Evolutionary conservation across 2,329 filamentous ascomycete genomes (phyloP).

Genomic region (Microsporum ferrugineum): DNA sequence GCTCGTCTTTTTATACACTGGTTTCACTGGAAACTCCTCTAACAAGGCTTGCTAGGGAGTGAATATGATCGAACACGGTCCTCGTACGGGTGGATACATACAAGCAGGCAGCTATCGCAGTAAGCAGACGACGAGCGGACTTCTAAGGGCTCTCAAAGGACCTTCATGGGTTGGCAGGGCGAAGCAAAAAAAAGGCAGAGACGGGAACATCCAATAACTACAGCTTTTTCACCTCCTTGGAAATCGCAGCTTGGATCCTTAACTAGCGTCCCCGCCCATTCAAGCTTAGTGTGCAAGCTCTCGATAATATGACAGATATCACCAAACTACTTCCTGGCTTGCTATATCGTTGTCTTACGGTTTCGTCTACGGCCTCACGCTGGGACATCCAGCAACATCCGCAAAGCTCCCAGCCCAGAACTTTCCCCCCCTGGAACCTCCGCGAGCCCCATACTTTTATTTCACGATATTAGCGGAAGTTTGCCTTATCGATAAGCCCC

Average conservation of each 20-base stretch:
- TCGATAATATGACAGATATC: background rate
- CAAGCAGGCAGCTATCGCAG: background rate
- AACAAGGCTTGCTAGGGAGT: background rate
- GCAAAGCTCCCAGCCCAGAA: background rate
- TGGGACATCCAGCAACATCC: background rate
- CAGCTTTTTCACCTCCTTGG: background rate
- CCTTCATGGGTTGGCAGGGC: background rate
- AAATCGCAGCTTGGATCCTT: background rate
- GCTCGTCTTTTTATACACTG: background rate
- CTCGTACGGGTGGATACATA: background rate
- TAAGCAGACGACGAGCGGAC: background rate
- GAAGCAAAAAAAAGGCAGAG: background rate
- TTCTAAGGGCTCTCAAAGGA: background rate
- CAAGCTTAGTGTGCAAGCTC: background rate
- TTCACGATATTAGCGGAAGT: background rate
- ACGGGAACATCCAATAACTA: background rate
- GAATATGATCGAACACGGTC: background rate
- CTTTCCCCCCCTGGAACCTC: background rate
- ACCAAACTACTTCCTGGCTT: background rate
- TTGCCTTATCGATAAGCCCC: conserved; percentile 2
- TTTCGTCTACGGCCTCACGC: background rate
- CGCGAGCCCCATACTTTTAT: background rate
- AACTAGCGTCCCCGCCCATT: background rate
- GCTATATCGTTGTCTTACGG: background rate
- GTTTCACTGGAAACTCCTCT: background rate